Conservation (phyloP, 2,329 filamentous ascomycete species). For the Geoglossum cookeanum region DNA sequence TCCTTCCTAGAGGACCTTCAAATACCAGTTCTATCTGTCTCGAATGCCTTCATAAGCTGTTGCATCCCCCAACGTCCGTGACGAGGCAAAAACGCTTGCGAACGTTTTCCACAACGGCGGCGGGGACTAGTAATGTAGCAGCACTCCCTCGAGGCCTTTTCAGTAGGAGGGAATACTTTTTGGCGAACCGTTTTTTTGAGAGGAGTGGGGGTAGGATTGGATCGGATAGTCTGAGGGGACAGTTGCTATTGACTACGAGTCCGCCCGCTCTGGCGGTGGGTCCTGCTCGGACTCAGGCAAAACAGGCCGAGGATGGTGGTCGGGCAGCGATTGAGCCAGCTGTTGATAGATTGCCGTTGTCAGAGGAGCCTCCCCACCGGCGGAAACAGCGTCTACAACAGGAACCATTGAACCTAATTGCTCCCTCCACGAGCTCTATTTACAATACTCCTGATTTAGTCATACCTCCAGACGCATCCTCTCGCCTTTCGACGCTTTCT, state of each 20-base stretch:
- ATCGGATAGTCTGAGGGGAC: conserved; percentile 12
- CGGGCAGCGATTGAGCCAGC: neutral
- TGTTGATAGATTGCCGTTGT: neutral
- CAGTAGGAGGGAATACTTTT: conserved; percentile 20
- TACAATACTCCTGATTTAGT: conserved; percentile 8
- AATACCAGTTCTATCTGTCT: neutral
- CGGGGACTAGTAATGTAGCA: conserved; percentile 15
- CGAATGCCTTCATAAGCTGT: neutral
- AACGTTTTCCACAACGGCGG: conserved; percentile 9
- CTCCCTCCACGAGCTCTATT: neutral
- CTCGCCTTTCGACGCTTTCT: conserved; percentile 37
- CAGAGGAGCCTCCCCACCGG: conserved; percentile 6
- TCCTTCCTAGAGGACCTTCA: neutral
- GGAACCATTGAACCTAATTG: conserved; percentile 5
- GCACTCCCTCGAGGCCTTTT: conserved; percentile 16
- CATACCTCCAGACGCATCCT: conserved; percentile 40
- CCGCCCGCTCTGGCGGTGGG: neutral
- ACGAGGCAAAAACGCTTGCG: neutral
- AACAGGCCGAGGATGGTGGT: neutral
- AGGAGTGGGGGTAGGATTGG: conserved; percentile 17
- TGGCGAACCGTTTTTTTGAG: conserved; percentile 18
- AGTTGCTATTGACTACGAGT: conserved; percentile 6
- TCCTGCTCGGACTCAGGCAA: conserved; percentile 4
- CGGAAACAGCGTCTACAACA: conserved; percentile 8
- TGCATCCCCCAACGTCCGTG: neutral